A percentile compares a stretch with the other conserved stretches of the same genome.
Conservation (phyloP, 371 early-diverging fungal genomes). For the Zychaea mexicana region DNA sequence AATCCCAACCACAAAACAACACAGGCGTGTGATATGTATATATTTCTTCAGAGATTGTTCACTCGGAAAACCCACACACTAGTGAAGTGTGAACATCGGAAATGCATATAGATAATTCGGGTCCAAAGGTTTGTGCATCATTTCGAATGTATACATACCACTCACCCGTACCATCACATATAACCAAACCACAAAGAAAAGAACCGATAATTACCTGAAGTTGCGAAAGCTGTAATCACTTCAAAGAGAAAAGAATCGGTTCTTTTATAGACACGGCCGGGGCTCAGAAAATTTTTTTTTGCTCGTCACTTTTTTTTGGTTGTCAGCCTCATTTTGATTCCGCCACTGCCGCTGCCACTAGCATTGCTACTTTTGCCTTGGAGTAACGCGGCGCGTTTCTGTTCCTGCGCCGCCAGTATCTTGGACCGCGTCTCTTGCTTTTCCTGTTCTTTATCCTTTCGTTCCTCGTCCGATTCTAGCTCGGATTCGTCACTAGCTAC, state of each 20-base stretch:
- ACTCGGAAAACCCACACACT: slow-evolving; percentile 24
- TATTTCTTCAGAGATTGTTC: slow-evolving; percentile 26
- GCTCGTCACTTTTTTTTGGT: slow-evolving; percentile 5
- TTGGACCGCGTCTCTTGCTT: slow-evolving; percentile 17
- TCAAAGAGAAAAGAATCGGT: not conserved
- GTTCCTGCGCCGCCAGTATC: slow-evolving; percentile 20
- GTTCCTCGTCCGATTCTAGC: slow-evolving; percentile 49
- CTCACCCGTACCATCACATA: not conserved
- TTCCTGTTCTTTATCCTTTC: slow-evolving; percentile 25
- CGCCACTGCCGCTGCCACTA: not conserved
- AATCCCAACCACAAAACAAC: not conserved
- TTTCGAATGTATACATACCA: slow-evolving; percentile 1
- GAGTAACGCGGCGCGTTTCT: not conserved
- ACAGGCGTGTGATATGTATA: not conserved
- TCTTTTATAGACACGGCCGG: slow-evolving; percentile 7
- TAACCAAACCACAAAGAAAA: not conserved
- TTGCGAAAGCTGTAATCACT: not conserved
- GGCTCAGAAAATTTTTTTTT: slow-evolving; percentile 8
- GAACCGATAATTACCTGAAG: slow-evolving; percentile 6
- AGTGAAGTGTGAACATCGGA: slow-evolving; percentile 19
- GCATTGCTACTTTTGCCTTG: not conserved
- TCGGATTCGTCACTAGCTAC: slow-evolving; percentile 64
- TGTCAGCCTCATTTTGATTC: slow-evolving; percentile 7
- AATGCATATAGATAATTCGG: slow-evolving; percentile 20
- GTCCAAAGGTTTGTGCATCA: slow-evolving; percentile 22